Conservation (phyloP, 148 eudicot genomes). For the Rhododendron ovatum region DNA sequence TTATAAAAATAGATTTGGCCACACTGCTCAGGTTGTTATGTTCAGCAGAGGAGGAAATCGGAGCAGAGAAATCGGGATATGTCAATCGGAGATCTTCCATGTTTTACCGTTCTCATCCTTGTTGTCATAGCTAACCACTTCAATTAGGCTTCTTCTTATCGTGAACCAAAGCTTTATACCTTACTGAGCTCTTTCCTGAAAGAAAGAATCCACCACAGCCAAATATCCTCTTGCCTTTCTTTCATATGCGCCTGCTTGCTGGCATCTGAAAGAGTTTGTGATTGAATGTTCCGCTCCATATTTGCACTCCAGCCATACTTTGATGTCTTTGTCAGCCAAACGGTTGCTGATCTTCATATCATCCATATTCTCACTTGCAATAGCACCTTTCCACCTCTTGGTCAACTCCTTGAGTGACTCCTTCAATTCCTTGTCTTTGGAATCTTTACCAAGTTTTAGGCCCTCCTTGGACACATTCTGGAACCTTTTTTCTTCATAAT, state of each 20-base stretch:
- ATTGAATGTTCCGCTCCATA: slow-evolving; percentile 94
- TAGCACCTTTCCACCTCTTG: slow-evolving; percentile 89
- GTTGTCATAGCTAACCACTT: too few relatives aligned
- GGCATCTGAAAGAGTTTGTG: slow-evolving; percentile 84
- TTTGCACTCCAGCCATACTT: slow-evolving; percentile 96
- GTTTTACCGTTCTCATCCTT: too few relatives aligned
- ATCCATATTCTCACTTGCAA: slow-evolving; percentile 74
- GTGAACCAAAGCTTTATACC: too few relatives aligned
- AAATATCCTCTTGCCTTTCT: too few relatives aligned
- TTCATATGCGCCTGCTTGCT: slow-evolving; percentile 41
- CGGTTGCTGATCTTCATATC: slow-evolving; percentile 96
- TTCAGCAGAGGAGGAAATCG: too few relatives aligned
- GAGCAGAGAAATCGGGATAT: too few relatives aligned
- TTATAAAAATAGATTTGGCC: too few relatives aligned
- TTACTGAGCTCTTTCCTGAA: too few relatives aligned
- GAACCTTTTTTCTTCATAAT: slow-evolving; percentile 91
- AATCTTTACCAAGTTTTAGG: slow-evolving; percentile 73
- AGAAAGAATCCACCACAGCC: too few relatives aligned
- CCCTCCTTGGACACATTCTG: slow-evolving; percentile 97
- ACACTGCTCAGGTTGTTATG: too few relatives aligned
- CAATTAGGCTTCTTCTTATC: too few relatives aligned
- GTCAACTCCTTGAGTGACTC: slow-evolving; percentile 82
- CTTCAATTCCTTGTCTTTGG: slow-evolving; percentile 81
- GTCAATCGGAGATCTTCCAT: too few relatives aligned
- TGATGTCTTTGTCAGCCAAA: slow-evolving; percentile 80